phyloP scores from a whole-genome alignment of 257 asterid genomes.

The Plantago elongata region DNA sequence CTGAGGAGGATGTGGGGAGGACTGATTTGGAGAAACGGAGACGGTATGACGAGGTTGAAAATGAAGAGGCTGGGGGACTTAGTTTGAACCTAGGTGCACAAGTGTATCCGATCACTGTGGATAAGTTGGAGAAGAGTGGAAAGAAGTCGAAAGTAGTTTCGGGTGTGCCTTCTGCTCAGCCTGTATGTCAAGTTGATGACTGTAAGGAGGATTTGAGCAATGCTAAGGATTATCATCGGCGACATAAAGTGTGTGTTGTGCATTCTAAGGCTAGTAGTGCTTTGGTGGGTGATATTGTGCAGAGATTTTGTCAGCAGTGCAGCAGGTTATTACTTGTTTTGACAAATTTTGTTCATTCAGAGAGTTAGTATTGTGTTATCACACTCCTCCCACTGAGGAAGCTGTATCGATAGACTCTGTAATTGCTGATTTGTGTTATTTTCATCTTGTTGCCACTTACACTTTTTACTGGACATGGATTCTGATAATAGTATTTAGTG shows the following conservation, averaged over 20 bases:
- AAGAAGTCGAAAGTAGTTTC: constrained; percentile 53
- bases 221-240: constrained; percentile 81
- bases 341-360: neutral
- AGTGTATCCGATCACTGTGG: constrained; percentile 43
- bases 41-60: constrained; percentile 43
- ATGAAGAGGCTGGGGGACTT: constrained; percentile 53
- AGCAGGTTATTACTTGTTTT: constrained; percentile 57
- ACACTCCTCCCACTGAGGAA: neutral
- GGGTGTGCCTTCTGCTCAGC: constrained; percentile 38
- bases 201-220: constrained; percentile 74
- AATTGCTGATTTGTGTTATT: neutral
- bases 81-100: constrained; percentile 76
- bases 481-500: neutral
- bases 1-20: constrained; percentile 41
- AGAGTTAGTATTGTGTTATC: constrained; percentile 1
- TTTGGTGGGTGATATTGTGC: constrained; percentile 70
- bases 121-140: constrained; percentile 48
- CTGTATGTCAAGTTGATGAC: constrained; percentile 79
- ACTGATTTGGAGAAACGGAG: constrained; percentile 71
- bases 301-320: constrained; percentile 95
- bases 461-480: neutral
- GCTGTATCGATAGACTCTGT: neutral
- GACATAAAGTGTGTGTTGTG: constrained; percentile 85
- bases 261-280: constrained; percentile 82
- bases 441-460: neutral